These are phyloP conservation scores for Colletotrichum sp. DNA, from an alignment of 2,329 filamentous ascomycete genomes.

Conservation along the genomic window DNA sequence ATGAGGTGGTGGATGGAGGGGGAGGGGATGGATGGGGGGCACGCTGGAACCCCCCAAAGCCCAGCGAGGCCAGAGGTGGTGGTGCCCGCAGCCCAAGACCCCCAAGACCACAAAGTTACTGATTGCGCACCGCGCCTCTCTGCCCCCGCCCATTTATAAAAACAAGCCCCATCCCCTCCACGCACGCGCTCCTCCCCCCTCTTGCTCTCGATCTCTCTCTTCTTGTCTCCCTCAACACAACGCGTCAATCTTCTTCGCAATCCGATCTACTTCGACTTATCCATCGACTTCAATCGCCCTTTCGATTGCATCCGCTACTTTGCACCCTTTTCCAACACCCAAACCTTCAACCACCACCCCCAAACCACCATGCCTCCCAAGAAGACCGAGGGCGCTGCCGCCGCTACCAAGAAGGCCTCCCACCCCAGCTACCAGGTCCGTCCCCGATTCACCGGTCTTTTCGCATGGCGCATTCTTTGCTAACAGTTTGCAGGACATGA, in stretches of 20 bases:
- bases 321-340: constrained; percentile 21
- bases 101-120: constrained; percentile 40
- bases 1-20: background rate
- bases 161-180: constrained; percentile 58
- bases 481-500: constrained; percentile 61
- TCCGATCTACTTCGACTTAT: constrained; percentile 21
- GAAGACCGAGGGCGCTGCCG: constrained; percentile 49
- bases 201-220: constrained; percentile 32
- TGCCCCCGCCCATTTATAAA: constrained; percentile 64
- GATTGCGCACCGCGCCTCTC: constrained; percentile 59
- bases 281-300: constrained; percentile 20
- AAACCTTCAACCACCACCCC: constrained; percentile 26
- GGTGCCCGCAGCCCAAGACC: background rate
- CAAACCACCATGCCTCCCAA: constrained; percentile 61
- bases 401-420: constrained; percentile 44
- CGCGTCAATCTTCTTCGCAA: constrained; percentile 25
- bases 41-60: background rate
- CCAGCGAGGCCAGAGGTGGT: background rate
- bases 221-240: constrained; percentile 26
- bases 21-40: background rate
- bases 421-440: constrained; percentile 67
- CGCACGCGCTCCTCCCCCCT: constrained; percentile 50
- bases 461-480: constrained; percentile 26
- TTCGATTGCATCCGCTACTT: constrained; percentile 19
- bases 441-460: constrained; percentile 21